Conservation (phyloP, 2,329 filamentous ascomycete genomes). For the Dactylellina cionopaga region DNA sequence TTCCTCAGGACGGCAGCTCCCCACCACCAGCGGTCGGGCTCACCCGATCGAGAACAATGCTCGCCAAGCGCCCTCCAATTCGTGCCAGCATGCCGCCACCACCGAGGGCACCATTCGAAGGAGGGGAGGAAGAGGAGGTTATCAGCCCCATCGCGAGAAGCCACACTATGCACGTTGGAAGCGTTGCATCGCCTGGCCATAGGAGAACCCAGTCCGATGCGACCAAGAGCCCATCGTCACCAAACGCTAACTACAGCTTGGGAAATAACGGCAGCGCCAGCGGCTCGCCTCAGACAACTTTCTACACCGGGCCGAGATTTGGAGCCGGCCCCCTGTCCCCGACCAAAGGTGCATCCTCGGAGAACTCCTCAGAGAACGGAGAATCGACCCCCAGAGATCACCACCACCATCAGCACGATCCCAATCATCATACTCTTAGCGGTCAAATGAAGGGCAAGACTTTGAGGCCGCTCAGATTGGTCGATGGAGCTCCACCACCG, state of each 20-base stretch:
- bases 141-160: slow-evolving; percentile 47
- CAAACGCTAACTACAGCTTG: slow-evolving; percentile 53
- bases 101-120: slow-evolving; percentile 10
- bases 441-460: slow-evolving; percentile 71
- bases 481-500: slow-evolving; percentile 73
- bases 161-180: slow-evolving; percentile 55
- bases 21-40: slow-evolving; percentile 60
- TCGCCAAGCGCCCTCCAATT: slow-evolving; percentile 49
- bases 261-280: slow-evolving; percentile 42
- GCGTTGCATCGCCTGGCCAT: slow-evolving; percentile 60
- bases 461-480: slow-evolving; percentile 83
- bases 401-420: slow-evolving; percentile 61
- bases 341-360: slow-evolving; percentile 50
- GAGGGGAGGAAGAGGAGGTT: slow-evolving; percentile 23
- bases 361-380: slow-evolving; percentile 51
- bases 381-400: slow-evolving; percentile 20
- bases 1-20: slow-evolving; percentile 69
- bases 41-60: slow-evolving; percentile 54
- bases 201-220: slow-evolving; percentile 65
- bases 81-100: slow-evolving; percentile 50
- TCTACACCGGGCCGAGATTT: slow-evolving; percentile 52
- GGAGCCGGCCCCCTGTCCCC: slow-evolving; percentile 51
- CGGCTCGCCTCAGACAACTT: slow-evolving; percentile 55
- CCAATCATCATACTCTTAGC: slow-evolving; percentile 62
- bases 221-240: slow-evolving; percentile 30